A percentile compares a stretch with the other conserved stretches of the same genome.
Conservation (phyloP, 768 basidiomycete species). For the Lactarius tabidus region DNA sequence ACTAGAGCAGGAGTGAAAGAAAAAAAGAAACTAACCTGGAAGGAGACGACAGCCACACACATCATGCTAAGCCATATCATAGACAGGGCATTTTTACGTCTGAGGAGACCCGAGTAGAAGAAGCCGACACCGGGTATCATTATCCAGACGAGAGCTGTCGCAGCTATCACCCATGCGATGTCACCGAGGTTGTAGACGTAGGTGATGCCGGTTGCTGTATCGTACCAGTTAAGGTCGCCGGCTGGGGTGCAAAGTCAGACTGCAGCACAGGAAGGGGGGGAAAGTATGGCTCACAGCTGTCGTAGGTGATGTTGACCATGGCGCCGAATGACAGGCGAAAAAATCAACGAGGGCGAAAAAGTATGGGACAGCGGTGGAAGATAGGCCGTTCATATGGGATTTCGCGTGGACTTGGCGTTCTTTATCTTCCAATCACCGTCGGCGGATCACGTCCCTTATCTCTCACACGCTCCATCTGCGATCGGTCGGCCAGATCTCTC, state of each 20-base stretch:
- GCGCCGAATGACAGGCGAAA: constrained; percentile 1
- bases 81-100: constrained; percentile 90
- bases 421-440: constrained; percentile 21
- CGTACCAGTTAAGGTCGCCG: constrained; percentile 36
- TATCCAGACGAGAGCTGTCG: constrained; percentile 75
- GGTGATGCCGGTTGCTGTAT: constrained; percentile 25
- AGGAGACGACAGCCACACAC: constrained; percentile 72
- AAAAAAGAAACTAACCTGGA: constrained; percentile 53
- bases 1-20: neutral
- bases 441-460: neutral
- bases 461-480: neutral
- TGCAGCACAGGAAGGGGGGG: neutral
- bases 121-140: constrained; percentile 69
- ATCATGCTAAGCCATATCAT: constrained; percentile 84
- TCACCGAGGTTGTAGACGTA: constrained; percentile 57
- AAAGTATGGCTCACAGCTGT: constrained; percentile 19
- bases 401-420: neutral
- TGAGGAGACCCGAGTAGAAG: constrained; percentile 87
- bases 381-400: constrained; percentile 6
- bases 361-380: neutral
- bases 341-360: neutral
- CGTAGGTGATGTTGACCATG: constrained; percentile 33
- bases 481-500: neutral
- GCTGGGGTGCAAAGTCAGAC: constrained; percentile 30
- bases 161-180: constrained; percentile 65